Base-by-base conservation (phyloP, 345 rosid genomes). In the Citrus cavaleriei region DNA sequence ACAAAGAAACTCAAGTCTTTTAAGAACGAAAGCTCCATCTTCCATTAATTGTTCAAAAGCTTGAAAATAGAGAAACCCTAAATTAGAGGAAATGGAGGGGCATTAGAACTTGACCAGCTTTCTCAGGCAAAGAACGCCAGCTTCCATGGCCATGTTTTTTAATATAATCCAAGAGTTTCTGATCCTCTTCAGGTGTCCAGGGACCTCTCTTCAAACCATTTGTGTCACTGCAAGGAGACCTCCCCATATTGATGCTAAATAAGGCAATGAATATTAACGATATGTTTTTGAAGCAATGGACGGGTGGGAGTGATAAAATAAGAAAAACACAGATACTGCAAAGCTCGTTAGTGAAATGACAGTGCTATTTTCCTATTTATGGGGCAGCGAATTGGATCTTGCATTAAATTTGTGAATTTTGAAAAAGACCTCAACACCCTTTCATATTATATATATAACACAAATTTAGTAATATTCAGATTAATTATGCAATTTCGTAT, bases 101-200 rank as follows among this genome's bases (percentile, higher is more conserved):
- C 14, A 46, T 46, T 18, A 54, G 22, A 54, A 19, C 72, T 40
- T 57, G 54, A 85, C 91, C 91, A 57, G 91, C 91, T 84, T 82
- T 86, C 62, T 81, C 74, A 0, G 91, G 89, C 67, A 88, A 82
- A 46, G 84, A 81, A 61, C 88, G 85, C 91, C 91, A 89, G 60
- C 86, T 79, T 54, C 90, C 90, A 82, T 89, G 86, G 18, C 88
- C 91, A 55, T 89, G 80, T 58, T 73, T 68, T n/a, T 81, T 78
- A 38, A 89, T 63, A 79, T 79, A 85, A 65, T 87, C 67, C 42
- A 84, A 8, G 71, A 89, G 91, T 70, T 82, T 85, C 40, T 81
- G 73, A 75, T 89, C 90, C 81, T 88, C 91, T n/a, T 82, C 87
- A 7, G 87, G 77, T 9, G 88, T 82, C 91, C 91, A 88, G 10